phyloP scores from a whole-genome alignment of 768 basidiomycete species.

The Tricholoma saponaceum region DNA sequence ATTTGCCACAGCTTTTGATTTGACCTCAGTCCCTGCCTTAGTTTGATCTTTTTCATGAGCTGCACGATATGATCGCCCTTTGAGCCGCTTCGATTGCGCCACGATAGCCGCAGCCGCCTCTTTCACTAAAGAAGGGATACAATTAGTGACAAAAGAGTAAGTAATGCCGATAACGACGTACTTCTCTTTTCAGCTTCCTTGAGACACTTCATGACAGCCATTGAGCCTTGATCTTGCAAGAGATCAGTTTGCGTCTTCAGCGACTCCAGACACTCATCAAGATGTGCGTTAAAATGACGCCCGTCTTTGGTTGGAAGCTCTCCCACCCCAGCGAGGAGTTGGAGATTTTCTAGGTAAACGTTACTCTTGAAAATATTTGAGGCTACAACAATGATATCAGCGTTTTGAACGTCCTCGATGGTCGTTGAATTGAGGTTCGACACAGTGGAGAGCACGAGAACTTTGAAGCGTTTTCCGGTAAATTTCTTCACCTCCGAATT shows the following conservation, averaged over 20 bases:
- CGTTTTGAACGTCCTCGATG: conserved; percentile 70
- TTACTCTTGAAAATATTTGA: conserved; percentile 81
- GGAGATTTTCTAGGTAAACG: conserved; percentile 74
- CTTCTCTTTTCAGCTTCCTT: conserved; percentile 56
- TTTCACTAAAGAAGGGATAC: conserved; percentile 33
- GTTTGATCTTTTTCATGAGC: conserved; percentile 42
- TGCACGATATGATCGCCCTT: conserved; percentile 70
- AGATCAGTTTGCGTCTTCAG: conserved; percentile 66
- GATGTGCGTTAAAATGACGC: conserved; percentile 83
- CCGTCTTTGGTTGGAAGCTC: conserved; percentile 74
- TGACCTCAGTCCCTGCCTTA: conserved; percentile 5
- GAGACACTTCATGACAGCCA: conserved; percentile 61
- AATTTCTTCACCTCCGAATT: conserved; percentile 83
- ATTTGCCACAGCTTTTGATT: conserved; percentile 3
- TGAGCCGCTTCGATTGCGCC: conserved; percentile 61
- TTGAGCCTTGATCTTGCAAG: conserved; percentile 61
- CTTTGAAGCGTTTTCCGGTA: conserved; percentile 55
- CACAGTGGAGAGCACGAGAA: conserved; percentile 65
- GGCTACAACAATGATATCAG: conserved; percentile 84
- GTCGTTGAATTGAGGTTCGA: conserved; percentile 67
- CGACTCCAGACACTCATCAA: conserved; percentile 56
- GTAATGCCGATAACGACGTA: conserved; percentile 25
- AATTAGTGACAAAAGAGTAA: conserved; percentile 1
- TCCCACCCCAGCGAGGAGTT: conserved; percentile 63
- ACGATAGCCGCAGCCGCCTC: conserved; percentile 43